Evolutionary conservation across 192 early-diverging fungal species (phyloP).

Genomic region (Piromyces sp.): DNA sequence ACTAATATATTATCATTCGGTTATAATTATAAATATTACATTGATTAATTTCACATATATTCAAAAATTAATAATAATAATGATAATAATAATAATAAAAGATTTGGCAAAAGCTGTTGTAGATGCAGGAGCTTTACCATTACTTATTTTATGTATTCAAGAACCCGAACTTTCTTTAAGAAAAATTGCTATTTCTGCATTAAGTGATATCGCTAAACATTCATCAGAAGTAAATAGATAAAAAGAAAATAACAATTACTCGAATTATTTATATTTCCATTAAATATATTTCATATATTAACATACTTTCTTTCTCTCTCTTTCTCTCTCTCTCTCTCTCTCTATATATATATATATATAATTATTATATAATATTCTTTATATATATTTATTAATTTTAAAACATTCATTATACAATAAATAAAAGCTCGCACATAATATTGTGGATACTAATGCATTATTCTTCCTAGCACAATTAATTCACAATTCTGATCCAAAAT

Average conservation of each 20-base stretch:
- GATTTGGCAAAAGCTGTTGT: conserved; percentile 38
- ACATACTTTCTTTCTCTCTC: too few relatives aligned
- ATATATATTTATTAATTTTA: too few relatives aligned
- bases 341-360: too few relatives aligned
- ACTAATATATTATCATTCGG: too few relatives aligned
- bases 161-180: conserved; percentile 31
- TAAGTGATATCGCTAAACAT: conserved; percentile 35
- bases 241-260: neutral
- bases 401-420: neutral
- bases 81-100: neutral
- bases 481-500: conserved; percentile 31
- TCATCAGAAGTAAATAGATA: conserved; percentile 25
- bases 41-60: too few relatives aligned
- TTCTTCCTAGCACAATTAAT: conserved; percentile 26
- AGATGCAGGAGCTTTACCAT: conserved; percentile 29
- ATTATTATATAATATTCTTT: too few relatives aligned
- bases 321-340: too few relatives aligned
- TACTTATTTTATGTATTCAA: conserved; percentile 33
- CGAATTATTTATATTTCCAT: neutral
- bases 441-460: conserved; percentile 34
- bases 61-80: neutral
- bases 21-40: too few relatives aligned
- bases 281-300: too few relatives aligned
- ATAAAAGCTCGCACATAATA: conserved; percentile 29
- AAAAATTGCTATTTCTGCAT: conserved; percentile 31